Percentiles rank a stretch among this genome's conserved stretches.
phyloP scores from a whole-genome alignment of 108 stramenopile genomes.

The Cyclotella atomus region DNA sequence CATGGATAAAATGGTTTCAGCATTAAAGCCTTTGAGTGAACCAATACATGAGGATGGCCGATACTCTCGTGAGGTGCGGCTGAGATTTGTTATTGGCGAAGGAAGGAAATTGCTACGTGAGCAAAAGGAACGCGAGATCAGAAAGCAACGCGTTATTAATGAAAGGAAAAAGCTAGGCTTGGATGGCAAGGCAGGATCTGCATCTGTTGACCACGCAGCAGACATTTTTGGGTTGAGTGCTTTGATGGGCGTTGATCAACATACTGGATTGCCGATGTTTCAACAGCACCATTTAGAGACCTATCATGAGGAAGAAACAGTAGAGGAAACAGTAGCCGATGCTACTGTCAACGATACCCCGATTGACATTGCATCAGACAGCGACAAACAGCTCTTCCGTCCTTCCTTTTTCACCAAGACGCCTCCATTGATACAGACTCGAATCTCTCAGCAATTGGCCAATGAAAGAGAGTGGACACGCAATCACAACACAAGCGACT shows the following conservation, averaged over 20 bases:
- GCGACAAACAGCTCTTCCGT: background rate
- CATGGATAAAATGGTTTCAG: slow-evolving; percentile 68
- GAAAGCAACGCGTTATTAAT: slow-evolving; percentile 25
- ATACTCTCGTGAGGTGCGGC: slow-evolving; percentile 59
- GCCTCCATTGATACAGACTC: slow-evolving; percentile 27
- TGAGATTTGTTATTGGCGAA: slow-evolving; percentile 70
- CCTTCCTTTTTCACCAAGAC: slow-evolving; percentile 12
- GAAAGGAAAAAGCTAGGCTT: slow-evolving; percentile 39
- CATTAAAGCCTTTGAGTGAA: slow-evolving; percentile 71
- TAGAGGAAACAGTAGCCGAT: slow-evolving; percentile 21
- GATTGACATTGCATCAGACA: background rate
- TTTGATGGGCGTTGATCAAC: slow-evolving; percentile 85
- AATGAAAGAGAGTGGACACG: slow-evolving; percentile 38
- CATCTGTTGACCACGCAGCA: slow-evolving; percentile 35
- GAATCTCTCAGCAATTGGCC: slow-evolving; percentile 40
- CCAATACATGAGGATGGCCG: slow-evolving; percentile 51
- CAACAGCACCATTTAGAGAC: slow-evolving; percentile 17
- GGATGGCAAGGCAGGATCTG: slow-evolving; percentile 13
- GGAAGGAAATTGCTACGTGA: slow-evolving; percentile 57
- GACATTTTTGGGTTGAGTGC: slow-evolving; percentile 64
- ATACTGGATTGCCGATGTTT: slow-evolving; percentile 73
- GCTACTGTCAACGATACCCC: background rate
- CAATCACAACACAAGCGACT: slow-evolving; percentile 37
- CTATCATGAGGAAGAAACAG: slow-evolving; percentile 15
- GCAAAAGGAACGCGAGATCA: slow-evolving; percentile 48